phyloP scores from a whole-genome alignment of 495 filamentous ascomycete species.

The Cetradonia linearis region DNA sequence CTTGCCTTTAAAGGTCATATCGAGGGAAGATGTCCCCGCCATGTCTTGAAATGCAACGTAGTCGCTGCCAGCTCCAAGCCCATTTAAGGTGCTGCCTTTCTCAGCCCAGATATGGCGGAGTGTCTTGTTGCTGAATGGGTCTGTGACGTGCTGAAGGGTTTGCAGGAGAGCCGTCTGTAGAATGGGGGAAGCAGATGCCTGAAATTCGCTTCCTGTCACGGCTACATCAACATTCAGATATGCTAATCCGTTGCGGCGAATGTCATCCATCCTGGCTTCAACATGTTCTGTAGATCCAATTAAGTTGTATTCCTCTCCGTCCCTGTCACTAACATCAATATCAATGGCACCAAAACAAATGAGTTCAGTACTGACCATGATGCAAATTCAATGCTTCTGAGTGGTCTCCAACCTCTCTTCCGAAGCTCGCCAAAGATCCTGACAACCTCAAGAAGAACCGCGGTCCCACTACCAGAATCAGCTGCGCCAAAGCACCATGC shows the following conservation, averaged over 20 bases:
- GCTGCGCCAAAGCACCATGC: slow-evolving; percentile 84
- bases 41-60: slow-evolving; percentile 89
- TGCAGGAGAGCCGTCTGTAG: slow-evolving; percentile 61
- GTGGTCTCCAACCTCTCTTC: slow-evolving; percentile 72
- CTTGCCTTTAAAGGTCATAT: slow-evolving; percentile 67
- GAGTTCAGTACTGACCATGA: slow-evolving; percentile 50
- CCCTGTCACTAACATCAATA: slow-evolving; percentile 27
- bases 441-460: slow-evolving; percentile 79
- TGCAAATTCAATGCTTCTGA: slow-evolving; percentile 85
- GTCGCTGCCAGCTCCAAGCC: slow-evolving; percentile 73
- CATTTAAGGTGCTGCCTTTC: slow-evolving; percentile 46
- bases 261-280: slow-evolving; percentile 50
- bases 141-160: slow-evolving; percentile 59
- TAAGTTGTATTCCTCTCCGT: slow-evolving; percentile 84
- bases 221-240: slow-evolving; percentile 91
- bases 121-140: slow-evolving; percentile 63
- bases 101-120: slow-evolving; percentile 67
- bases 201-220: slow-evolving; percentile 62
- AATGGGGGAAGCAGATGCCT: slow-evolving; percentile 67
- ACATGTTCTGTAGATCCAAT: slow-evolving; percentile 94
- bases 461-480: slow-evolving; percentile 80
- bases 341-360: neutral
- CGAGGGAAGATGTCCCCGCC: slow-evolving; percentile 81
- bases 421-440: slow-evolving; percentile 69
- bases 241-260: slow-evolving; percentile 56